Evolutionary conservation across 1,284 basidiomycete species (phyloP).

Genomic region (Tylopilus sp.): DNA sequence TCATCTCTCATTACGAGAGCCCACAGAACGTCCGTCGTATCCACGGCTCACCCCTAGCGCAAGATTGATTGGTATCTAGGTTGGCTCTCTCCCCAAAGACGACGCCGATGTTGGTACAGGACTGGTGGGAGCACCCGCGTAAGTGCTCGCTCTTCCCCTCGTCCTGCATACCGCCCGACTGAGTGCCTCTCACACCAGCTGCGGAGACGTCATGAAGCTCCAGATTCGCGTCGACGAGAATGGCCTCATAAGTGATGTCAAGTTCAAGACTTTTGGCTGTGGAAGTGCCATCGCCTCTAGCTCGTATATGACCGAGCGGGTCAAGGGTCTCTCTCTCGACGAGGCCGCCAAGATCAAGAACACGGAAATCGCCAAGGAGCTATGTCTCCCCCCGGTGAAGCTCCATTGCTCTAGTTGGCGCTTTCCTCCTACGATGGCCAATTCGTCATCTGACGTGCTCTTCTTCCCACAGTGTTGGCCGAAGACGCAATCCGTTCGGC

Average conservation of each 20-base stretch:
- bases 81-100: constrained; percentile 91
- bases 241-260: constrained; percentile 95
- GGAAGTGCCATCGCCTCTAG: constrained; percentile 97
- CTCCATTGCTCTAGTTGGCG: constrained; percentile 81
- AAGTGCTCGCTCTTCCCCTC: constrained; percentile 40
- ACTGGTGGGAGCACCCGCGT: constrained; percentile 97
- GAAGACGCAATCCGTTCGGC: constrained; percentile 97
- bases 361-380: constrained; percentile 98
- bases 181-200: constrained; percentile 42
- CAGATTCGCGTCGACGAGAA: constrained; percentile 97
- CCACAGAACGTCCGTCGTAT: constrained; percentile 80
- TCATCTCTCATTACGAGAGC: constrained; percentile 93
- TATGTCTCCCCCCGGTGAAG: constrained; percentile 95
- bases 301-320: constrained; percentile 97
- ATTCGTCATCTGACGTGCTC: constrained; percentile 20
- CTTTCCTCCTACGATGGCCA: constrained; percentile 5
- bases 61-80: constrained; percentile 66
- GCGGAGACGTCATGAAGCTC: constrained; percentile 97
- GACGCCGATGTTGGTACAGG: constrained; percentile 94
- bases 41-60: constrained; percentile 25
- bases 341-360: constrained; percentile 97
- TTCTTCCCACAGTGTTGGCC: constrained; percentile 70
- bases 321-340: constrained; percentile 92
- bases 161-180: constrained; percentile 12
- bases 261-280: constrained; percentile 98